phyloP scores from a whole-genome alignment of 305 asterid genomes.

The Fraxinus floribunda region DNA sequence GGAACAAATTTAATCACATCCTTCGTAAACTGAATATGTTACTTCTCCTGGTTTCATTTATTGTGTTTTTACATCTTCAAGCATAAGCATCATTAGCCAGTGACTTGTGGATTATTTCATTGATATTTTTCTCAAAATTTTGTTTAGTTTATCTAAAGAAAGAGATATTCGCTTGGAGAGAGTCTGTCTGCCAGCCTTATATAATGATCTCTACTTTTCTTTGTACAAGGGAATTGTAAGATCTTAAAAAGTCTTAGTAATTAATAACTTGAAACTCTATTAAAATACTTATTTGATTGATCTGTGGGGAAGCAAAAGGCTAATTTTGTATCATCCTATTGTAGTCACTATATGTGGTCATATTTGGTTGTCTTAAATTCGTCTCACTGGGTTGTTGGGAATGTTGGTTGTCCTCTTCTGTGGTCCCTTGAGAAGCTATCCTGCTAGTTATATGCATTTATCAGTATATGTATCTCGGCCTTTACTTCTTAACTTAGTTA shows the following conservation, averaged over 20 bases:
- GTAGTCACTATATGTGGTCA: not conserved
- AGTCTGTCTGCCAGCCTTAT: not conserved
- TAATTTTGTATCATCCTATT: not conserved
- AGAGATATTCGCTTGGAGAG: not conserved
- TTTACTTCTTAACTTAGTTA: not conserved
- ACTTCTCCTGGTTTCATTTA: not conserved
- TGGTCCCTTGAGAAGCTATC: slow-evolving; percentile 6
- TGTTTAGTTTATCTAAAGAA: not conserved
- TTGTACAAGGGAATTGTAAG: not conserved
- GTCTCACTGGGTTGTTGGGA: not conserved
- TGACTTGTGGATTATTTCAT: not conserved
- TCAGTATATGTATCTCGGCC: not conserved
- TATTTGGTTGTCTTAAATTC: not conserved
- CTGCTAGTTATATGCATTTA: not conserved
- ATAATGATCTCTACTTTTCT: not conserved
- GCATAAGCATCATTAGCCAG: not conserved
- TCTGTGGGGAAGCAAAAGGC: slow-evolving; percentile 9
- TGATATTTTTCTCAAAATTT: not conserved
- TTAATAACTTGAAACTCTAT: not conserved
- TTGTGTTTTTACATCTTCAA: not conserved
- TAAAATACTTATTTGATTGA: not conserved
- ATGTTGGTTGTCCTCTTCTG: slow-evolving; percentile 9
- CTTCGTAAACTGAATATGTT: not conserved
- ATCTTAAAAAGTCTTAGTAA: not conserved
- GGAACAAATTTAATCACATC: not conserved